Evolutionary conservation across 2,329 filamentous ascomycete genomes (phyloP), one percentile per base, ranked within the genome.

Genomic region (Scedosporium dehoogii): DNA sequence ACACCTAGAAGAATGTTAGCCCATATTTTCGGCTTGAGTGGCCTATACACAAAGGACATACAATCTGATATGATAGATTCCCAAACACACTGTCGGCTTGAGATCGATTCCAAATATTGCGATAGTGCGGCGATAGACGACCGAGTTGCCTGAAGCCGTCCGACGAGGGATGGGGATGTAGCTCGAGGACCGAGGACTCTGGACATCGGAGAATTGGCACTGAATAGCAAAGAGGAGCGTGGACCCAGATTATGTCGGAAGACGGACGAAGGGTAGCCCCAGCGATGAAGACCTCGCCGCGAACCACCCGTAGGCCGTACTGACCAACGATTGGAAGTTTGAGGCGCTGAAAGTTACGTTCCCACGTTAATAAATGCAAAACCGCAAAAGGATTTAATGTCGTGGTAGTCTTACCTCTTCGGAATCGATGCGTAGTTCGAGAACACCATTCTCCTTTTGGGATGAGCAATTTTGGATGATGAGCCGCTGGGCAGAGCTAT

Each of bases 171-270:
- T 83, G 79, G 4, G 86, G 71, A 41, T 80, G 75, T 25, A 91
- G 72, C 63, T 88, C 81, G 0, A 90, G 70, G 1, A 70, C 72
- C 0, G 78, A 78, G 9, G 79, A 72, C 56, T 83, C 77, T 0
- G 74, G 68, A 53, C 80, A 85, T 57, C 83, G 75, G 41, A 93
- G 78, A 0, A 88, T 83, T 1, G 88, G 88, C 1, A 93, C 73
- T 1, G 89, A 85, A 69, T 91, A 85, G 44, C 86, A 90, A 51
- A 82, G 81, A 1, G 89, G 84, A 16, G 88, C 87, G 70, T 84
- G 85, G 16, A 90, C 78, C 77, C 82, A 85, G 65, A 81, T 76
- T 5, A 76, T 69, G 1, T 68, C 71, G 27, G 79, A 74, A 0
- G 79, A 76, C 1, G 80, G 70, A 10, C 76, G 75, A 3, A 93